Conservation (phyloP, 768 basidiomycete genomes). For the Pleurotus pulmonarius region DNA sequence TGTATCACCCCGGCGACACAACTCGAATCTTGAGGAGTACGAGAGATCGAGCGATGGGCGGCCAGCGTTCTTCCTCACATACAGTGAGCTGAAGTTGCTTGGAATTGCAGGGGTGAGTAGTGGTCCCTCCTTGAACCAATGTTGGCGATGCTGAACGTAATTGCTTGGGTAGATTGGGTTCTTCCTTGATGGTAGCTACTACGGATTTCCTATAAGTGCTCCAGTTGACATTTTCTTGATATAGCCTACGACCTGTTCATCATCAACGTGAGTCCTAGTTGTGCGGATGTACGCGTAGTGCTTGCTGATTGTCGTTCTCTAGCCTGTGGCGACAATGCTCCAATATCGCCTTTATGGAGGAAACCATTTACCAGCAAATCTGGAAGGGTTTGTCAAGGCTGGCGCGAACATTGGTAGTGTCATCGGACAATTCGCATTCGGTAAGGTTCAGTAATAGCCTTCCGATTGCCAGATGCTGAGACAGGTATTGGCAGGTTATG, state of each 20-base stretch:
- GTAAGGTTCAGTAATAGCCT: conserved; percentile 22
- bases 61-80: conserved; percentile 25
- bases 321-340: conserved; percentile 68
- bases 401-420: conserved; percentile 71
- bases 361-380: conserved; percentile 41
- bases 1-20: background rate
- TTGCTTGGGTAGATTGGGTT: conserved; percentile 50
- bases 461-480: background rate
- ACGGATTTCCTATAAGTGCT: conserved; percentile 26
- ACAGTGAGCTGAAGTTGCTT: conserved; percentile 55
- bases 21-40: conserved; percentile 16
- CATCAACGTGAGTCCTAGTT: conserved; percentile 47
- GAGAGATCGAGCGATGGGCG: conserved; percentile 20
- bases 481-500: conserved; percentile 38
- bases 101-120: conserved; percentile 54
- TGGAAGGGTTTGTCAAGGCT: conserved; percentile 62
- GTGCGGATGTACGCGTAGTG: background rate
- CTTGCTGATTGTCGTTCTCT: background rate
- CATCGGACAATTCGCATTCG: conserved; percentile 64
- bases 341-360: conserved; percentile 62
- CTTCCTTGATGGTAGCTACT: conserved; percentile 59
- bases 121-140: background rate
- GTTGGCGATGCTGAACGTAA: background rate
- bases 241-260: conserved; percentile 69
- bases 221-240: conserved; percentile 31